Evolutionary conservation across 768 basidiomycete genomes (phyloP), one percentile per base, ranked within the genome.

Genomic region (Agaricus subrufescens): DNA sequence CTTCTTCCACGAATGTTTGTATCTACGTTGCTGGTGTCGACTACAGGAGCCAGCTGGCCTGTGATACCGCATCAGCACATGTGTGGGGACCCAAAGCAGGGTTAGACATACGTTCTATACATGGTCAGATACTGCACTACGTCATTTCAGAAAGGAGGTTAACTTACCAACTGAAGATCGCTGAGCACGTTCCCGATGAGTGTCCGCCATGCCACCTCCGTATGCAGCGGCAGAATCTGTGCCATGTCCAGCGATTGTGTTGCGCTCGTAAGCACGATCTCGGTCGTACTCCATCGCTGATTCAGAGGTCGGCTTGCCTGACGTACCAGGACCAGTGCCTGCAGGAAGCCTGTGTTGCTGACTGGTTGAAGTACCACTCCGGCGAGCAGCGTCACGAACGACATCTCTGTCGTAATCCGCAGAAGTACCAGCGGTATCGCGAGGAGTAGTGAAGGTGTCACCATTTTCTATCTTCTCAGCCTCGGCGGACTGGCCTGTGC

Each of bases 211-310:
- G 37, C 51, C 55, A 8, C 64, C 63, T 1, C 63, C 63, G 31
- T 45, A 31, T 7, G 61, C 63, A 26, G 65, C 63, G 11, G 63
- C 60, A 11, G 63, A 63, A 50, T 66, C 63, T 3, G 62, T 62
- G 1, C 62, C 65, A 58, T 59, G 57, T 29, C 62, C 65, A 15
- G 62, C 52, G 39, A 53, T 47, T 34, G 37, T 57, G 27, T 57
- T 59, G 27, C 46, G 48, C 19, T 48, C 57, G 12, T 15, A 15
- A 37, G 55, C 49, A n/a, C 52, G 51, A 0, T 30, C 55, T 10
- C 61, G 40, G 23, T 59, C 55, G 27, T 53, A 37, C 27, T 56
- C 57, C 57, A 60, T 57, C 4, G 47, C 52, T 9, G 31, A 12
- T 19, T 56, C 54, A 10, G 58, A 46, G 2, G 31, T 30, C 6